phyloP scores from a whole-genome alignment of 768 basidiomycete species.

The Mycena albidolilacea region DNA sequence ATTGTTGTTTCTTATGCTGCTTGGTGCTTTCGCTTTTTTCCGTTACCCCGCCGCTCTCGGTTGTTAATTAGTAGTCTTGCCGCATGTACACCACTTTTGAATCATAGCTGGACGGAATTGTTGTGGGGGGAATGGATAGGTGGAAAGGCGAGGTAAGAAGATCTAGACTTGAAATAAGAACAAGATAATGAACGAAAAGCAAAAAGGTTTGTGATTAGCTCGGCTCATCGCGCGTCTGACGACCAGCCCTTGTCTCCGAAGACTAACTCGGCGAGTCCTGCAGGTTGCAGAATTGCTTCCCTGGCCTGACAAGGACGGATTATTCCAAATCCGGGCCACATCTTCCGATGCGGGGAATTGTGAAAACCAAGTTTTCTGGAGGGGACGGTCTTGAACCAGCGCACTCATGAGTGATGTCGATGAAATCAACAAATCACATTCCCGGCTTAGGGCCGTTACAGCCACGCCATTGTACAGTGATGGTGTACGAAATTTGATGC shows the following conservation, averaged over 20 bases:
- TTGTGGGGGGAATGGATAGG: not conserved
- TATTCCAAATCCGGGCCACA: conserved; percentile 82
- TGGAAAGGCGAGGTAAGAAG: conserved; percentile 63
- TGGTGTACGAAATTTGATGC: not conserved
- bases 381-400: conserved; percentile 95
- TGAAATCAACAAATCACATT: conserved; percentile 80
- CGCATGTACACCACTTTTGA: conserved; percentile 33
- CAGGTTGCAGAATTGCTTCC: conserved; percentile 95
- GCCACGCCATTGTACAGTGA: conserved; percentile 70
- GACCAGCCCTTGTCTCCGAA: conserved; percentile 89
- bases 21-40: conserved; percentile 31
- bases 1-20: conserved; percentile 37
- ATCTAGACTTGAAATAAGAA: conserved; percentile 6
- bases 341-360: conserved; percentile 76
- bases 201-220: conserved; percentile 86
- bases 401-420: conserved; percentile 78
- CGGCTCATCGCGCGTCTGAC: conserved; percentile 88
- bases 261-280: conserved; percentile 93
- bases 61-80: conserved; percentile 39
- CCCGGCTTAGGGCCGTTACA: conserved; percentile 88
- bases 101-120: conserved; percentile 37
- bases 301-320: conserved; percentile 88
- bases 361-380: conserved; percentile 95
- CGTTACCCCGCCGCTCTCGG: conserved; percentile 34
- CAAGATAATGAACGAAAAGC: conserved; percentile 28